Evolutionary conservation across 305 asterid genomes (phyloP), one percentile per base, ranked within the genome.

Genomic region (Fraxinus xanthoxyloides): DNA sequence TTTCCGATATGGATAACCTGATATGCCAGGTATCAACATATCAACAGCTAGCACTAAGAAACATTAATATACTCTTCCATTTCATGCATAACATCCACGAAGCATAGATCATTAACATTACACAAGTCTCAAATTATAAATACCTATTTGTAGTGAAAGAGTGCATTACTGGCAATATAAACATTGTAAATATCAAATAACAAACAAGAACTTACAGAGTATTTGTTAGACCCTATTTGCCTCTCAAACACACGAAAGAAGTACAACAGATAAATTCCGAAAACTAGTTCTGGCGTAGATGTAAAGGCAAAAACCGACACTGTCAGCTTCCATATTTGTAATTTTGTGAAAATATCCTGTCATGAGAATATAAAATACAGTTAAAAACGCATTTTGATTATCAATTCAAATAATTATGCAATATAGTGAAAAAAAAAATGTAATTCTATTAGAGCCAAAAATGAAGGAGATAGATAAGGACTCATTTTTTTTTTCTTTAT

Each of bases 201-300:
- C 34, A 48, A 82, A 84, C 72, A 72, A 85, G 76, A 82, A 91
- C 98, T 90, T 89, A 97, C 99, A 51, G 95, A 89, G 88, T 94
- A 92, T 85, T 97, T 97, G 82, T 97, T 97, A 23, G 99, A 97
- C 78, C 99, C 98, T 40, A 97, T 94, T 89, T 97, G 99, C 86
- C 99, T 91, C 93, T 97, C 99, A 83, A 97, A 97, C 81, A 97
- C 95, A 74, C 99, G 99, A 81, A 97, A 97, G 92, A 93, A 97
- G 90, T 97, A 97, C 75, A 97, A 90, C 76, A 97, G 93, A 92
- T 91, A 97, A 76, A 86, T 79, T 85, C 99, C 99, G 85, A 97
- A 97, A 72, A 97, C 72, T 63, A 97, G 94, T 85, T 94, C 99
- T 15, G 98, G 98, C 31, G 97, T 93, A 56, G 99, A 94, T 75